Conservation (phyloP, 2,329 filamentous ascomycete species). For the Pestalotiopsis sp. region DNA sequence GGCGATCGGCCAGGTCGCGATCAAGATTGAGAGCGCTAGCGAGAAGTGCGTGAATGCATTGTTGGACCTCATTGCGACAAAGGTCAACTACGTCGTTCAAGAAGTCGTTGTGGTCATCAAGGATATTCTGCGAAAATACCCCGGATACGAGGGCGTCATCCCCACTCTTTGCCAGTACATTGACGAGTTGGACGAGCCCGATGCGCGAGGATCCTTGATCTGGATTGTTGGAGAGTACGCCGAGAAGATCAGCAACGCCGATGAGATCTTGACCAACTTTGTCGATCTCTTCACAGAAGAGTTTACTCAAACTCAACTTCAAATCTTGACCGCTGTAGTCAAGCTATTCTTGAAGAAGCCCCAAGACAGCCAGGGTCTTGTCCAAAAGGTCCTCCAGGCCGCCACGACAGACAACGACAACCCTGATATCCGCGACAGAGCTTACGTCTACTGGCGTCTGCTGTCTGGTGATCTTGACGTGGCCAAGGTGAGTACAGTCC, state of each 20-base stretch:
- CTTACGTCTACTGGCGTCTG: slow-evolving; percentile 97
- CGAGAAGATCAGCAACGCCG: slow-evolving; percentile 98
- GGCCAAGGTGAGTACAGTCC: slow-evolving; percentile 66
- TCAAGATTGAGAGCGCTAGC: slow-evolving; percentile 94
- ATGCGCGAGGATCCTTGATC: slow-evolving; percentile 86
- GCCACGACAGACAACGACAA: slow-evolving; percentile 97
- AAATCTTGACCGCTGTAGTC: slow-evolving; percentile 95
- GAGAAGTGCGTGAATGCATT: slow-evolving; percentile 95
- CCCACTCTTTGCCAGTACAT: slow-evolving; percentile 95
- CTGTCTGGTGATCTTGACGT: slow-evolving; percentile 88
- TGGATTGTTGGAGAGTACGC: slow-evolving; percentile 99
- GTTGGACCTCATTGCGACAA: slow-evolving; percentile 91
- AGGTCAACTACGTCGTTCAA: slow-evolving; percentile 98
- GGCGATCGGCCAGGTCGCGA: slow-evolving; percentile 95
- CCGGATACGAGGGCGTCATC: slow-evolving; percentile 96
- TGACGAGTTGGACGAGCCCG: slow-evolving; percentile 92
- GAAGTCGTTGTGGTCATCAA: slow-evolving; percentile 99
- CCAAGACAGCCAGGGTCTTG: slow-evolving; percentile 83
- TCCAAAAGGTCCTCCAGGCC: slow-evolving; percentile 90
- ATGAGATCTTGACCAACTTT: slow-evolving; percentile 87
- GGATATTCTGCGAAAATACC: slow-evolving; percentile 96
- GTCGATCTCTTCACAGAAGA: slow-evolving; percentile 95
- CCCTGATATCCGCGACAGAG: slow-evolving; percentile 93
- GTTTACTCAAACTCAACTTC: slow-evolving; percentile 97
- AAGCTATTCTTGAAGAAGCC: slow-evolving; percentile 98